Base-by-base conservation (phyloP, 78 protist genomes). In the Chrysochromulina tobinii region DNA sequence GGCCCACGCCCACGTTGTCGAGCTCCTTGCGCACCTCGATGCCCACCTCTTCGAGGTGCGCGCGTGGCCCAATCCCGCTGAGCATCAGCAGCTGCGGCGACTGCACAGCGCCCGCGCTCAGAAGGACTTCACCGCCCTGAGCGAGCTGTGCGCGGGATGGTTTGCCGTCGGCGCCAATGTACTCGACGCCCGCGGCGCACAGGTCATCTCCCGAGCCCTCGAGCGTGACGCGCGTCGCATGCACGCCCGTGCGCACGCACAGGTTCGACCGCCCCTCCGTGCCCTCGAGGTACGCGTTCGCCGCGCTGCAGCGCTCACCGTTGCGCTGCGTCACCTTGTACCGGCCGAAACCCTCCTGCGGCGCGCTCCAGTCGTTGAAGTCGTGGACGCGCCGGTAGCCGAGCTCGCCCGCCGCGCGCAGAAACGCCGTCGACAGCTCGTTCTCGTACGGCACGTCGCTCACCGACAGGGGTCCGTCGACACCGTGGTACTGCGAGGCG, bases 51-150 rank as follows among this genome's bases (percentile, higher is more conserved):
- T 25, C 18, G 25, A 93, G 87, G 55, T 90, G 88, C 61, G 83
- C 88, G 50, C 38, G 21, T 9, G 95, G 95, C 9, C 95, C 95
- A 12, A 93, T 66, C n/a, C 95, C 95, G n/a, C 54, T 12, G 50
- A 90, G 68, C 66, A 92, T 21, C 58, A 93, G 73, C 61, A 90
- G 66, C 66, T 93, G 95, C 12, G 95, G 95, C 27, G 93, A 53
- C 18, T n/a, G 48, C 21, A 93, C 21, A 5, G 95, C 91, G 50
- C 95, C 95, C n/a, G 77, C 90, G 23, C 81, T 3, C n/a, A 93
- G 91, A 11, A 90, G 17, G n/a, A 79, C 95, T 53, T 79, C 87
- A 3, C 87, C 87, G 64, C 48, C 50, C 54, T 20, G 6, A 38
- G 57, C 38, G 61, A 79, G 58, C 64, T 17, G 2, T 7, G 64